Evolutionary conservation across 1,284 basidiomycete genomes (phyloP).

Genomic region (Mrakiaceae sp.): DNA sequence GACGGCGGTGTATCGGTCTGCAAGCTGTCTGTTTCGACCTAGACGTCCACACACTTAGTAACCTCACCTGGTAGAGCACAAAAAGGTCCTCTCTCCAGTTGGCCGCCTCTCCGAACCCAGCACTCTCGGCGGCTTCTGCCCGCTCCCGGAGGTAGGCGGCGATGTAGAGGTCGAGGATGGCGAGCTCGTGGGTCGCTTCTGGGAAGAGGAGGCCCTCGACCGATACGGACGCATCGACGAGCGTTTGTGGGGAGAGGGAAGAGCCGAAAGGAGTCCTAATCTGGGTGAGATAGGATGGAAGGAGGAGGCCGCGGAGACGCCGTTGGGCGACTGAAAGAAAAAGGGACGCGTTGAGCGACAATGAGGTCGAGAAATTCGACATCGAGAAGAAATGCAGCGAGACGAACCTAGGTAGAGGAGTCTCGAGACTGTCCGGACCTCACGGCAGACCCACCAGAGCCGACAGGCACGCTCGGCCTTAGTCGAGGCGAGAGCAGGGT

Average conservation of each 20-base stretch:
- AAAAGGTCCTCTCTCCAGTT: slow-evolving; percentile 14
- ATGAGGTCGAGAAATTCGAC: no score
- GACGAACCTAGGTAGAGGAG: slow-evolving; percentile 4
- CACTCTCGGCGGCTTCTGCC: slow-evolving; percentile 2
- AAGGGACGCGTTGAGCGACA: slow-evolving; percentile 27
- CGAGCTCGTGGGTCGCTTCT: background rate
- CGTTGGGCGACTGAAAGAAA: slow-evolving; percentile 31
- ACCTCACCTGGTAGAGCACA: slow-evolving; percentile 7
- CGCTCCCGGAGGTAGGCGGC: background rate
- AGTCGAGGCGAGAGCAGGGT: background rate
- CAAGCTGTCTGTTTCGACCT: slow-evolving; percentile 70
- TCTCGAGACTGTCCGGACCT: background rate
- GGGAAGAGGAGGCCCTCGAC: background rate
- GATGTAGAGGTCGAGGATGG: slow-evolving; percentile 4
- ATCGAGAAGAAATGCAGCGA: slow-evolving; percentile 41
- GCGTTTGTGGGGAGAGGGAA: background rate
- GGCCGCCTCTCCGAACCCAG: background rate
- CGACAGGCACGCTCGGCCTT: background rate
- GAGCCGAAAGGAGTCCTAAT: slow-evolving; percentile 13
- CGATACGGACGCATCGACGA: background rate
- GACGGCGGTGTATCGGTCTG: slow-evolving; percentile 89
- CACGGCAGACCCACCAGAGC: background rate
- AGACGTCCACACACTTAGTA: no score
- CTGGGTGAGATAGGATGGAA: slow-evolving; percentile 1
- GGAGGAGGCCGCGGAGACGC: slow-evolving; percentile 10